Evolutionary conservation across 2,329 filamentous ascomycete genomes (phyloP).

Genomic region (Metarhizium anisopliae): DNA sequence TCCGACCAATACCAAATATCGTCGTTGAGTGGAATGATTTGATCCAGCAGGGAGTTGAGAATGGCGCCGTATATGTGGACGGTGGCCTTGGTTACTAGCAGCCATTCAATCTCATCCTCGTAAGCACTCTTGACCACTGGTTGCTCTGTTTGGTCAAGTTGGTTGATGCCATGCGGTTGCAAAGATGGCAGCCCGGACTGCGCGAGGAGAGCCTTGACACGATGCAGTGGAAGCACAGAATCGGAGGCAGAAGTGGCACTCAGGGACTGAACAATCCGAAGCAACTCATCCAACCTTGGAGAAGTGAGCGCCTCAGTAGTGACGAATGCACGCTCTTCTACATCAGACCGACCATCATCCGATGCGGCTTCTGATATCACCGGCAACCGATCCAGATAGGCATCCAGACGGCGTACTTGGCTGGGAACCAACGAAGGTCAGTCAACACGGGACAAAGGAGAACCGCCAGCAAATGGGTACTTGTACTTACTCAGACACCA

Average conservation of each 20-base stretch:
- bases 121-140: conserved; percentile 37
- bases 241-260: conserved; percentile 60
- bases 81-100: conserved; percentile 82
- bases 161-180: conserved; percentile 20
- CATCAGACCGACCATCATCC: conserved; percentile 30
- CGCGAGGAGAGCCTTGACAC: conserved; percentile 53
- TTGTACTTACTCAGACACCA: conserved; percentile 37
- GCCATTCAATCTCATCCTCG: conserved; percentile 79
- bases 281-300: conserved; percentile 50
- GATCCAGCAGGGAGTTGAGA: conserved; percentile 67
- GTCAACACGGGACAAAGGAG: conserved; percentile 1
- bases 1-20: conserved; percentile 97
- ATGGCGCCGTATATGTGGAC: conserved; percentile 83
- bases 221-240: conserved; percentile 48
- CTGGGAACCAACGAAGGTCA: conserved; percentile 23
- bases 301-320: conserved; percentile 36
- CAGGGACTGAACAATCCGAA: conserved; percentile 60
- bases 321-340: conserved; percentile 24
- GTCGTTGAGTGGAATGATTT: conserved; percentile 74
- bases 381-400: conserved; percentile 54
- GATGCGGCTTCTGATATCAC: conserved; percentile 30
- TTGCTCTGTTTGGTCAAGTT: conserved; percentile 19
- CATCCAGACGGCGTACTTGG: conserved; percentile 54
- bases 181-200: conserved; percentile 48
- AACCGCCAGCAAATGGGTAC: background rate